Evolutionary conservation across 441 rosid species (phyloP).

Genomic region (Rhodomyrtus psidioides): DNA sequence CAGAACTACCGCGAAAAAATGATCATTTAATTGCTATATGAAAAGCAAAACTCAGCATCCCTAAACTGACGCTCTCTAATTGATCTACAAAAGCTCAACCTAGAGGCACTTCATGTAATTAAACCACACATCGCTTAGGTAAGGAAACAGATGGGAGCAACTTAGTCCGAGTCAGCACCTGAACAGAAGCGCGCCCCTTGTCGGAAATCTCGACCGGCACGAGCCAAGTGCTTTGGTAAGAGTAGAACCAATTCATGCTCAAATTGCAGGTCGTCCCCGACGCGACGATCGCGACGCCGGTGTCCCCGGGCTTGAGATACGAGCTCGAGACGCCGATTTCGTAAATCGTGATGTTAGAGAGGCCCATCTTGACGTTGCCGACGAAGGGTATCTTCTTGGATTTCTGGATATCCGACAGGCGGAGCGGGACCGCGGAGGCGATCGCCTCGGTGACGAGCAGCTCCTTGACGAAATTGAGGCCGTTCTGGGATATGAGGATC

Average conservation of each 20-base stretch:
- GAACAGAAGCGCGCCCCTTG: slow-evolving; percentile 65
- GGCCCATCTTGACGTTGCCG: slow-evolving; percentile 52
- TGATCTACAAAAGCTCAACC: background rate
- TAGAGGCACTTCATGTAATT: background rate
- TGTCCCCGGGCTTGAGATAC: slow-evolving; percentile 64
- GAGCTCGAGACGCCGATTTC: slow-evolving; percentile 55
- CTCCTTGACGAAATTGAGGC: slow-evolving; percentile 82
- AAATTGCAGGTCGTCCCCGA: slow-evolving; percentile 75
- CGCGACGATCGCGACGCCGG: slow-evolving; percentile 59
- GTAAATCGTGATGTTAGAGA: slow-evolving; percentile 63
- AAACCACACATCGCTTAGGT: background rate
- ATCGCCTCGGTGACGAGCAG: slow-evolving; percentile 64
- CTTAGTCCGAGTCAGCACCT: slow-evolving; percentile 31
- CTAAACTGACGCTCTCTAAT: background rate
- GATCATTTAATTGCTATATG: background rate
- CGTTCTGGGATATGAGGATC: slow-evolving; percentile 58
- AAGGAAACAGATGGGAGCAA: background rate
- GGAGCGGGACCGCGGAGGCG: slow-evolving; percentile 58
- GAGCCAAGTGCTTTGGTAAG: slow-evolving; percentile 52
- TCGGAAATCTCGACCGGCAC: slow-evolving; percentile 62
- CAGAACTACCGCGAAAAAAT: background rate
- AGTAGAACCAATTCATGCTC: slow-evolving; percentile 77
- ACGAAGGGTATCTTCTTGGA: slow-evolving; percentile 52
- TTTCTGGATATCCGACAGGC: slow-evolving; percentile 51
- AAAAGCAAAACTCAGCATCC: background rate